Percentiles rank a stretch among this genome's conserved stretches.
Evolutionary conservation across 1,284 basidiomycete species (phyloP).

Genomic region (Pseudozyma pruni): DNA sequence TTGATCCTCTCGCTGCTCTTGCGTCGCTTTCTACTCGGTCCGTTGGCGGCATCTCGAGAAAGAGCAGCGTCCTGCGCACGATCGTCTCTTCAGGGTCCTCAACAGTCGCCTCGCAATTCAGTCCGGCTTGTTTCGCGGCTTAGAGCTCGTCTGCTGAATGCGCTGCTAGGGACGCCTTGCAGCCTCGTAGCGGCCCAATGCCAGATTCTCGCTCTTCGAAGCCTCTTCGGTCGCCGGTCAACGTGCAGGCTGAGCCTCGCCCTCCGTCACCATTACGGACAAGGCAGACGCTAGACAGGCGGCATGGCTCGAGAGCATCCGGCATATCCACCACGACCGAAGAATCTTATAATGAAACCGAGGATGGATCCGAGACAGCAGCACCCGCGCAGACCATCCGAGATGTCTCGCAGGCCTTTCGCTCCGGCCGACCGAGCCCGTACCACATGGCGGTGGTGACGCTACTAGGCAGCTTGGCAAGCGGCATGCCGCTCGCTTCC

Average conservation of each 20-base stretch:
- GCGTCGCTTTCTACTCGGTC: too few relatives aligned
- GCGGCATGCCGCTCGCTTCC: slow-evolving; percentile 58
- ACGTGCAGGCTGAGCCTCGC: slow-evolving; percentile 3
- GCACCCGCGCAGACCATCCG: slow-evolving; percentile 51
- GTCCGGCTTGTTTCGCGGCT: too few relatives aligned
- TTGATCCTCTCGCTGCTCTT: too few relatives aligned
- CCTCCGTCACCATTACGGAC: slow-evolving; percentile 5
- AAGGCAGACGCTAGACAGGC: slow-evolving; percentile 4
- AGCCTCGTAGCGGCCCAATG: not conserved
- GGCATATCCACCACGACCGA: slow-evolving; percentile 19
- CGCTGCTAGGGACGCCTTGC: slow-evolving; percentile 1
- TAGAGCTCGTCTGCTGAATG: not conserved
- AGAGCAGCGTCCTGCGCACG: too few relatives aligned
- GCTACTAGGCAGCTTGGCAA: slow-evolving; percentile 54
- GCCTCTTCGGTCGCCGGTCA: slow-evolving; percentile 7
- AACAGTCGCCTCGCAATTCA: too few relatives aligned
- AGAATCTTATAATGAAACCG: slow-evolving; percentile 23
- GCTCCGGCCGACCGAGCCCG: slow-evolving; percentile 40
- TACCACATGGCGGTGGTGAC: slow-evolving; percentile 62
- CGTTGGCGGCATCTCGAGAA: too few relatives aligned
- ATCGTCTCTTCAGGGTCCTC: too few relatives aligned
- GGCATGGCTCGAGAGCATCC: slow-evolving; percentile 21
- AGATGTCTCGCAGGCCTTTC: slow-evolving; percentile 49
- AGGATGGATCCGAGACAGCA: slow-evolving; percentile 36
- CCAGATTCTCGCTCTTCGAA: slow-evolving; percentile 11